A percentile compares a stretch with the other conserved stretches of the same genome.
phyloP scores from a whole-genome alignment of 2,329 filamentous ascomycete genomes.

The Botryotinia narcissicola region DNA sequence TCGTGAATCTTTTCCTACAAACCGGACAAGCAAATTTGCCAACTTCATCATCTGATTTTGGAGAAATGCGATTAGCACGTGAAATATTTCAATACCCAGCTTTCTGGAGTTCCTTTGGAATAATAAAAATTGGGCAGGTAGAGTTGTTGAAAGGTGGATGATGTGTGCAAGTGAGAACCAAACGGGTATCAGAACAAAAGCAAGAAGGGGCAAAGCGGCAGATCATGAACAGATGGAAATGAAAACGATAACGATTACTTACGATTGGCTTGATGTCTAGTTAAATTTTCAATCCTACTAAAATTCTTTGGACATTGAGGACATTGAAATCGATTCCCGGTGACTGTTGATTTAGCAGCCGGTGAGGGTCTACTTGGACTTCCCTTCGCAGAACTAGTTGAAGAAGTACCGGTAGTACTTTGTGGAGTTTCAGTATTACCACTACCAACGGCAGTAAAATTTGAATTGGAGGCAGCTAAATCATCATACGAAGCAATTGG shows the following conservation, averaged over 20 bases:
- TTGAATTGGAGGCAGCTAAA: not conserved
- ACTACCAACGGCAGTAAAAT: not conserved
- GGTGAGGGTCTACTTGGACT: not conserved
- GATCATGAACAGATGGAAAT: not conserved
- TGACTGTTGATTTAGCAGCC: slow-evolving; percentile 15
- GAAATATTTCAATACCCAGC: not conserved
- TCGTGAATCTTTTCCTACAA: slow-evolving; percentile 35
- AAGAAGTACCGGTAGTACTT: not conserved
- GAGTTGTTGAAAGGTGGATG: not conserved
- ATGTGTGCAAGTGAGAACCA: not conserved
- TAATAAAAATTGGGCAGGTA: not conserved
- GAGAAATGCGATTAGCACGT: slow-evolving; percentile 15
- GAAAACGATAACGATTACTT: slow-evolving; percentile 20
- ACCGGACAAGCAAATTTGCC: slow-evolving; percentile 34
- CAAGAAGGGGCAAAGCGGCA: not conserved
- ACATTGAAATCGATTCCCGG: slow-evolving; percentile 32
- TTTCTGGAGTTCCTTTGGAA: not conserved
- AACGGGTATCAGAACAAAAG: not conserved
- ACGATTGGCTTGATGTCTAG: slow-evolving; percentile 38
- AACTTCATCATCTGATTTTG: slow-evolving; percentile 32
- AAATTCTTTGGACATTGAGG: slow-evolving; percentile 36
- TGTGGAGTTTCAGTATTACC: not conserved
- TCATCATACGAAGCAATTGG: not conserved
- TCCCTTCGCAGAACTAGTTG: not conserved
- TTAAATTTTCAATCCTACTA: slow-evolving; percentile 37